phyloP scores from a whole-genome alignment of 371 early-diverging fungal genomes.

The Choanephora cucurbitarum region DNA sequence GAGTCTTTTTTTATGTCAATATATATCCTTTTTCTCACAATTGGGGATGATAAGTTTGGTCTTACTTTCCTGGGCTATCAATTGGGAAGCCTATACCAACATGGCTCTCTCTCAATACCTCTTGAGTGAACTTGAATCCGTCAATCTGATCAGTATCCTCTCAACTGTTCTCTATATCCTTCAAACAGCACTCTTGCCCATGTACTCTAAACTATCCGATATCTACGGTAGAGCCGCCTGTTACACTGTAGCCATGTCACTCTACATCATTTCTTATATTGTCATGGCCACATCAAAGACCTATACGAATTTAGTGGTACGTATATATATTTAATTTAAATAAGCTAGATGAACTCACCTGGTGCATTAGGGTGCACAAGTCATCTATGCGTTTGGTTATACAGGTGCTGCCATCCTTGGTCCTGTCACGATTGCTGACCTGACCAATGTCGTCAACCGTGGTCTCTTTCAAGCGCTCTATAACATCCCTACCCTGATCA shows the following conservation, averaged over 20 bases:
- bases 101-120: constrained; percentile 20
- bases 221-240: constrained; percentile 30
- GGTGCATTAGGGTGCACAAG: constrained; percentile 44
- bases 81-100: constrained; percentile 22
- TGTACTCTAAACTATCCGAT: constrained; percentile 35
- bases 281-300: constrained; percentile 27
- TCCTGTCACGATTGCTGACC: constrained; percentile 40
- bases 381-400: constrained; percentile 39
- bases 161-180: constrained; percentile 33
- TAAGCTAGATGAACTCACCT: too few relatives aligned
- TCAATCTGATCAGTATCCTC: constrained; percentile 27
- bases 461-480: constrained; percentile 44
- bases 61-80: constrained; percentile 29
- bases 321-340: too few relatives aligned
- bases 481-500: constrained; percentile 32
- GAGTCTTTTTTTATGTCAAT: too few relatives aligned
- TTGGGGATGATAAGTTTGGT: too few relatives aligned
- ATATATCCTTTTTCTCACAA: not conserved
- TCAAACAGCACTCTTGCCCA: constrained; percentile 31
- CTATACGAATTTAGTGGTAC: constrained; percentile 24
- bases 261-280: constrained; percentile 26
- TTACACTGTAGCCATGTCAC: constrained; percentile 20
- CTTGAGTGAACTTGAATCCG: constrained; percentile 20
- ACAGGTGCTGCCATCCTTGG: constrained; percentile 35
- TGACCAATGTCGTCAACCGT: constrained; percentile 36